Percentiles rank a stretch among this genome's conserved stretches.
Evolutionary conservation across 805 yeast genomes (phyloP).

Genomic region (Yarrowia osloensis): DNA sequence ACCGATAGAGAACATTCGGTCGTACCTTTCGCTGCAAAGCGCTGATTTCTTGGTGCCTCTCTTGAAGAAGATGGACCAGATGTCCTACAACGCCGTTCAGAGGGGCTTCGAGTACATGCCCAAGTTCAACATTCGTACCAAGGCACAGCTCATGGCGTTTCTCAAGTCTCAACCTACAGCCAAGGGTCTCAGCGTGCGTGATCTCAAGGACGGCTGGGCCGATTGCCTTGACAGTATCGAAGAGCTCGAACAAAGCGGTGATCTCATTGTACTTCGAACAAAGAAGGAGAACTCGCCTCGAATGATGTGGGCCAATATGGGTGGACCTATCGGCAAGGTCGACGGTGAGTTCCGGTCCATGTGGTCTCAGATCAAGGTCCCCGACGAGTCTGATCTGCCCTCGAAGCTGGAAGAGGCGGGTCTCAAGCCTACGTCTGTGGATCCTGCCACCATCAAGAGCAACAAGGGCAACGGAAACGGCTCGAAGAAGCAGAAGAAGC

Average conservation of each 20-base stretch:
- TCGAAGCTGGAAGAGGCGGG: conserved; percentile 75
- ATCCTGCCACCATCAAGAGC: conserved; percentile 80
- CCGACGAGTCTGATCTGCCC: conserved; percentile 79
- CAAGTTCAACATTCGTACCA: conserved; percentile 79
- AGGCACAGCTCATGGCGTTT: conserved; percentile 71
- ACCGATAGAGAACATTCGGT: conserved; percentile 61
- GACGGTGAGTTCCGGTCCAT: conserved; percentile 79
- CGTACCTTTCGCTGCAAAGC: conserved; percentile 61
- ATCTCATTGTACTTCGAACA: conserved; percentile 80
- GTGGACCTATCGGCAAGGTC: conserved; percentile 68
- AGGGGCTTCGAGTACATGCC: conserved; percentile 84
- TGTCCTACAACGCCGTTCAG: conserved; percentile 62
- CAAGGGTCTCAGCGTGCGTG: conserved; percentile 82
- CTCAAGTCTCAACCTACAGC: conserved; percentile 81
- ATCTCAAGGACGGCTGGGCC: conserved; percentile 88
- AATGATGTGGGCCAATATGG: conserved; percentile 85
- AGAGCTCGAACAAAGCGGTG: conserved; percentile 72
- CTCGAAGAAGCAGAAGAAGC: conserved; percentile 81
- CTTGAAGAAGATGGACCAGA: conserved; percentile 73
- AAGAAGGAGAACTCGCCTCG: conserved; percentile 94
- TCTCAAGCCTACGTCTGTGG: conserved; percentile 96
- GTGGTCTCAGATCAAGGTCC: conserved; percentile 81
- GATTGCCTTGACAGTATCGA: conserved; percentile 79
- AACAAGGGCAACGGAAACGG: conserved; percentile 56
- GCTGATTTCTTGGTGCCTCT: conserved; percentile 70